Evolutionary conservation across 148 eudicot genomes (phyloP).

Genomic region (Chenopodium berlandieri): DNA sequence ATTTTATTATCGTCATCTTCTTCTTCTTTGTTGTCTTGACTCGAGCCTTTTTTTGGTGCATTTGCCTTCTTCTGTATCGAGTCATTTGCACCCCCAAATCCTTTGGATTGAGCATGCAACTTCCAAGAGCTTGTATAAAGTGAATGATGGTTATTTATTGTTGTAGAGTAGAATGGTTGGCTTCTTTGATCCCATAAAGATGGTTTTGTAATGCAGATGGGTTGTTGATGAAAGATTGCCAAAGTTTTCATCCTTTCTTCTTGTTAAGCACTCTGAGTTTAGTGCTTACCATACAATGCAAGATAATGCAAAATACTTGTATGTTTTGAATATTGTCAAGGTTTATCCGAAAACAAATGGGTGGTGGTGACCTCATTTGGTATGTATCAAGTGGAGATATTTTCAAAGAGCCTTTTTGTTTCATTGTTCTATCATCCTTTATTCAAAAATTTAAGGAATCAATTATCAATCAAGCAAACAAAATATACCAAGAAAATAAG

Average conservation of each 20-base stretch:
- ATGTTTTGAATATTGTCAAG: constrained; percentile 9
- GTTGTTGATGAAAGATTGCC: constrained; percentile 14
- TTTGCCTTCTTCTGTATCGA: constrained; percentile 15
- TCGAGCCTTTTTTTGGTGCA: constrained; percentile 10
- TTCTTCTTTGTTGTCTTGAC: not conserved
- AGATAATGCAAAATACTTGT: not conserved
- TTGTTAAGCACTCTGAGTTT: not conserved
- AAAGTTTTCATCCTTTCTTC: constrained; percentile 26
- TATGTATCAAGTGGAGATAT: not conserved
- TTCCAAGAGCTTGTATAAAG: constrained; percentile 23
- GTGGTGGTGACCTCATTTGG: constrained; percentile 10
- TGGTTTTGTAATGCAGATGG: constrained; percentile 9
- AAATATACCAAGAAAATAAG: not conserved
- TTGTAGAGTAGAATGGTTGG: constrained; percentile 6
- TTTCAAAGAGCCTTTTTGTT: not conserved
- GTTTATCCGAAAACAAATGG: constrained; percentile 31
- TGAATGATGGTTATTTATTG: not conserved
- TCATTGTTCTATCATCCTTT: not conserved
- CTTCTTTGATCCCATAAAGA: constrained; percentile 16
- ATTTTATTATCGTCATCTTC: constrained; percentile 52
- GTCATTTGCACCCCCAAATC: constrained; percentile 17
- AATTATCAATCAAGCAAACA: not conserved
- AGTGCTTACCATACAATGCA: not conserved
- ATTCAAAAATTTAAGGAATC: not conserved
- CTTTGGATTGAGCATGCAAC: constrained; percentile 33